Evolutionary conservation across 257 asterid genomes (phyloP).

Genomic region (Solanum arcanum): DNA sequence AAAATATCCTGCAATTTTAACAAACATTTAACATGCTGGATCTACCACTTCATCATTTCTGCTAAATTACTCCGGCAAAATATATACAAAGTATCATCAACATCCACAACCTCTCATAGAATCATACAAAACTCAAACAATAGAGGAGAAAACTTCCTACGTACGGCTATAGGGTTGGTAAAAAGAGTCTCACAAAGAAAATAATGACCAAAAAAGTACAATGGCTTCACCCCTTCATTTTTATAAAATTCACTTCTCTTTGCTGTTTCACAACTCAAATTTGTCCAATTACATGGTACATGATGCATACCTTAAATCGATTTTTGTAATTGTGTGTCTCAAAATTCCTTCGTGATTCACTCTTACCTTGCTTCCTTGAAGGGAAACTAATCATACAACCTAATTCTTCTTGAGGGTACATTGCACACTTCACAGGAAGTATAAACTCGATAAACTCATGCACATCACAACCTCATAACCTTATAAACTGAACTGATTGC

Average conservation of each 20-base stretch:
- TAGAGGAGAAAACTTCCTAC: slow-evolving; percentile 26
- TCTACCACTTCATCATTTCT: neutral
- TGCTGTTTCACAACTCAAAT: no score
- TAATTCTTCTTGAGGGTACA: no score
- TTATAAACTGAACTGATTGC: slow-evolving; percentile 3
- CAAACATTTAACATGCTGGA: neutral
- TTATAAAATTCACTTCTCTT: no score
- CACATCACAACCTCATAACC: slow-evolving; percentile 28
- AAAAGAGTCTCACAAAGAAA: slow-evolving; percentile 12
- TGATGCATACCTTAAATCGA: no score
- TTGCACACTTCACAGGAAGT: slow-evolving; percentile 13
- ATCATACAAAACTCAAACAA: slow-evolving; percentile 50
- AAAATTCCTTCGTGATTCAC: no score
- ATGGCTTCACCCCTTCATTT: no score
- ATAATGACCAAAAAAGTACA: no score
- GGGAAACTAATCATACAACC: no score
- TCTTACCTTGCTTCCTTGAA: no score
- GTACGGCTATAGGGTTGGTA: neutral
- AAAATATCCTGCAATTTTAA: slow-evolving; percentile 41
- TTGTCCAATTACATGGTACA: no score
- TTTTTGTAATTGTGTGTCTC: no score
- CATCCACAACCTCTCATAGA: slow-evolving; percentile 28
- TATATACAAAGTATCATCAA: slow-evolving; percentile 30
- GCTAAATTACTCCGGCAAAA: slow-evolving; percentile 29
- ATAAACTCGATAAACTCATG: slow-evolving; percentile 38